Percentiles rank a stretch among this genome's conserved stretches.
Evolutionary conservation across 1,284 basidiomycete genomes (phyloP).

Genomic region (Chalciporus sp.): DNA sequence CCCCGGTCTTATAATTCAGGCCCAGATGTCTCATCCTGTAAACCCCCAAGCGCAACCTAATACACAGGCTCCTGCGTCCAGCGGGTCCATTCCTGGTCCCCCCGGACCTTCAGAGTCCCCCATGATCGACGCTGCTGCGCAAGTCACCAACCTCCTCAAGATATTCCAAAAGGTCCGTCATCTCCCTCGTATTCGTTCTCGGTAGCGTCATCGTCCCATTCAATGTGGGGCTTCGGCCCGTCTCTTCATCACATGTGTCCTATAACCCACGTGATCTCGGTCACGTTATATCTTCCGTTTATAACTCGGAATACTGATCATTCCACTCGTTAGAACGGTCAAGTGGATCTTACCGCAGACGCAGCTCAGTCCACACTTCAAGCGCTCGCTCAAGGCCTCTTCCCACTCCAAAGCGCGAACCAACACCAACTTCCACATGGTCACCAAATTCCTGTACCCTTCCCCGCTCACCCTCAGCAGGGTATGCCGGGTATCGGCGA

Average conservation of each 20-base stretch:
- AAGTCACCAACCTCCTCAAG: slow-evolving; percentile 31
- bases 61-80: slow-evolving; percentile 15
- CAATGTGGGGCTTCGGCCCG: background rate
- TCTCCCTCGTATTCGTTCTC: background rate
- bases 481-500: slow-evolving; percentile 47
- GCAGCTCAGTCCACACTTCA: slow-evolving; percentile 31
- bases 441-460: slow-evolving; percentile 24
- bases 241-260: background rate
- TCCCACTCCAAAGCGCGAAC: slow-evolving; percentile 26
- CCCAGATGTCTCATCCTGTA: slow-evolving; percentile 19
- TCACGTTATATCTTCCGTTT: slow-evolving; percentile 24
- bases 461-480: slow-evolving; percentile 14
- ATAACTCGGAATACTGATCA: slow-evolving; percentile 5
- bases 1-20: background rate
- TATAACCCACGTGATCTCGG: slow-evolving; percentile 33
- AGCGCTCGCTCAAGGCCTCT: slow-evolving; percentile 31
- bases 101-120: slow-evolving; percentile 7
- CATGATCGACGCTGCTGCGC: slow-evolving; percentile 25
- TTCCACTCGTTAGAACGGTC: slow-evolving; percentile 22
- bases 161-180: slow-evolving; percentile 34
- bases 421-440: slow-evolving; percentile 29
- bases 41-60: slow-evolving; percentile 19
- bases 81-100: slow-evolving; percentile 11
- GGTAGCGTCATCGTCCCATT: background rate
- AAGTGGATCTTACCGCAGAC: slow-evolving; percentile 33